A percentile compares a stretch with the other conserved stretches of the same genome.
Evolutionary conservation across 306 rosid species (phyloP).

Genomic region (Abrus precatorius): DNA sequence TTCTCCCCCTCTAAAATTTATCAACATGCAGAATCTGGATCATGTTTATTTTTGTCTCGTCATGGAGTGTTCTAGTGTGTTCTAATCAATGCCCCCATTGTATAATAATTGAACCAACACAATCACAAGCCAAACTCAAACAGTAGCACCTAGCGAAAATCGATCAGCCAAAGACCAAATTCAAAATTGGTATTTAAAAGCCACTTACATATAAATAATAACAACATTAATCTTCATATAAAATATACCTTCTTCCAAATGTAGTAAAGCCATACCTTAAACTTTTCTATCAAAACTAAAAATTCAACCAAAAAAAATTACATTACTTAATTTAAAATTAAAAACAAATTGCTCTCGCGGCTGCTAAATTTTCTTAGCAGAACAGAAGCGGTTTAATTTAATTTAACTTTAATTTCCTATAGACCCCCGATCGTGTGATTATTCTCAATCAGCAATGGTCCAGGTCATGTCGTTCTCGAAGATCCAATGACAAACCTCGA

Average conservation of each 20-base stretch:
- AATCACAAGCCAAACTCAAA: not conserved
- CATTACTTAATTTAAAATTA: conserved; percentile 50
- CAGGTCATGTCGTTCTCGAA: conserved; percentile 95
- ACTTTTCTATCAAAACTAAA: conserved; percentile 55
- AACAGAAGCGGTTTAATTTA: not conserved
- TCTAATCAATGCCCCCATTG: conserved; percentile 45
- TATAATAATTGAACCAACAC: conserved; percentile 48
- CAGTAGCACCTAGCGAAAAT: not conserved
- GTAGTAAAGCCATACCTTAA: conserved; percentile 47
- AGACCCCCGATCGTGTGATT: too few relatives aligned
- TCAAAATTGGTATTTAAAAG: too few relatives aligned
- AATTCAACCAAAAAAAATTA: conserved; percentile 24
- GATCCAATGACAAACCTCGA: conserved; percentile 98
- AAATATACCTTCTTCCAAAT: conserved; percentile 53
- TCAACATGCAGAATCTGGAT: conserved; percentile 50
- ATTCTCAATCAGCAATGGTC: conserved; percentile 70
- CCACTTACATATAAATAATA: conserved; percentile 1
- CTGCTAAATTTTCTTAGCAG: conserved; percentile 69
- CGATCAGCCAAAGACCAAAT: not conserved
- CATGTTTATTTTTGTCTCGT: conserved; percentile 51
- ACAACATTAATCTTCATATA: conserved; percentile 41
- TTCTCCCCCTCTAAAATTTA: conserved; percentile 47
- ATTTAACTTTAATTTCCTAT: too few relatives aligned
- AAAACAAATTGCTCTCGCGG: conserved; percentile 40
- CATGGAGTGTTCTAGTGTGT: conserved; percentile 30